Percentiles rank a stretch among this genome's conserved stretches.
Evolutionary conservation across 2,329 filamentous ascomycete species (phyloP).

Genomic region (Hortaea werneckii): DNA sequence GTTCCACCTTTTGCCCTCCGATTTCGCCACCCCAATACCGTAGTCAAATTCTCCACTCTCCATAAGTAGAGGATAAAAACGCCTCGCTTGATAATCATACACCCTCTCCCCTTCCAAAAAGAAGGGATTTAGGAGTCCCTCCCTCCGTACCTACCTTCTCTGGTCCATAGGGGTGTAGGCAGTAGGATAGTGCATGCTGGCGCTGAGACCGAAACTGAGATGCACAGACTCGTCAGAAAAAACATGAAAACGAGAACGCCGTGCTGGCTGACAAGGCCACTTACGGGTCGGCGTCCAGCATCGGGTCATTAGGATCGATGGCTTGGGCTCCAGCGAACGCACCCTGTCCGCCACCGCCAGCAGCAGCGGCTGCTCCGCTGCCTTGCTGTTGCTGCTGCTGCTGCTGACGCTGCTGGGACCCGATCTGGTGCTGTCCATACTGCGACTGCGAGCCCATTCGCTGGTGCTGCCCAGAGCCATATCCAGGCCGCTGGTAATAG

Average conservation of each 20-base stretch:
- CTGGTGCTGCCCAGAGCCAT: constrained; percentile 4
- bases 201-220: constrained; percentile 60
- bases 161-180: constrained; percentile 56
- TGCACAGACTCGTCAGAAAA: neutral
- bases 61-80: neutral
- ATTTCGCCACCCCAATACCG: too few species aligned
- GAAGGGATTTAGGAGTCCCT: neutral
- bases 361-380: constrained; percentile 11
- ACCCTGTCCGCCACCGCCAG: constrained; percentile 26
- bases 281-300: constrained; percentile 84
- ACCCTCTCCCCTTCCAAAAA: neutral
- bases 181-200: constrained; percentile 89
- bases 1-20: too few species aligned
- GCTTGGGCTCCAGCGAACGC: constrained; percentile 36
- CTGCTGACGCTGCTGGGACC: neutral
- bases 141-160: neutral
- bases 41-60: too few species aligned
- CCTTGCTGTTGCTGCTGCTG: neutral
- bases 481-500: constrained; percentile 11
- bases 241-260: neutral
- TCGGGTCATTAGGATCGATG: constrained; percentile 69
- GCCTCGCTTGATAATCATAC: neutral
- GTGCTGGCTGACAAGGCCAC: neutral
- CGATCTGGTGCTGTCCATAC: constrained; percentile 10
- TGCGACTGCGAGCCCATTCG: constrained; percentile 7